Percentiles rank a stretch among this genome's conserved stretches.
phyloP scores from a whole-genome alignment of 2,329 filamentous ascomycete species.

The Penicillium capsulatum region DNA sequence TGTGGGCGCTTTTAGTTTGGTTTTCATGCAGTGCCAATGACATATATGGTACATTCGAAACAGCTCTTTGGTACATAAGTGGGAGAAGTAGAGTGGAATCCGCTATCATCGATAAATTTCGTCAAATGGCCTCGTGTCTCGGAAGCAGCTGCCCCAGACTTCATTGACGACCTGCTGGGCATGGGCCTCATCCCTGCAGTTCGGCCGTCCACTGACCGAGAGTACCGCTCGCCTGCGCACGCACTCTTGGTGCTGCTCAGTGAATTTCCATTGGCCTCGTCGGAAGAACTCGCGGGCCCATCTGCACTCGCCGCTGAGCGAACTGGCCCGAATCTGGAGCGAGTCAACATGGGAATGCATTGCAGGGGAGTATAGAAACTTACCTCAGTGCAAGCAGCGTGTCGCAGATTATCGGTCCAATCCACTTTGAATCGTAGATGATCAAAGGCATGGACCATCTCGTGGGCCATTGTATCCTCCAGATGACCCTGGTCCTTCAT shows the following conservation, averaged over 20 bases:
- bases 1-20: conserved; percentile 18
- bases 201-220: conserved; percentile 72
- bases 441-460: conserved; percentile 98
- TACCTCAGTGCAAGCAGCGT: conserved; percentile 93
- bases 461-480: conserved; percentile 91
- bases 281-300: conserved; percentile 83
- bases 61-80: conserved; percentile 20
- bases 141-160: conserved; percentile 98
- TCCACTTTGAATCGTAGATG: conserved; percentile 88
- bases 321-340: conserved; percentile 78
- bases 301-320: conserved; percentile 88
- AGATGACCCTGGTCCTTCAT: conserved; percentile 73
- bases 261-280: conserved; percentile 79
- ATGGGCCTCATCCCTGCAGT: conserved; percentile 79
- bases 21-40: conserved; percentile 14
- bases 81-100: conserved; percentile 2
- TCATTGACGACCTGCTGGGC: conserved; percentile 86
- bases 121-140: conserved; percentile 91
- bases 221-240: conserved; percentile 75
- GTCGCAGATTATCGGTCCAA: conserved; percentile 71
- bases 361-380: background rate
- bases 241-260: conserved; percentile 90
- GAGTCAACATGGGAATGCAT: conserved; percentile 9
- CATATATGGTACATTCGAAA: conserved; percentile 24
- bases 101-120: conserved; percentile 72